Percentiles rank a stretch among this genome's conserved stretches.
phyloP scores from a whole-genome alignment of 2,329 filamentous ascomycete genomes.

The Didymella glomerata region DNA sequence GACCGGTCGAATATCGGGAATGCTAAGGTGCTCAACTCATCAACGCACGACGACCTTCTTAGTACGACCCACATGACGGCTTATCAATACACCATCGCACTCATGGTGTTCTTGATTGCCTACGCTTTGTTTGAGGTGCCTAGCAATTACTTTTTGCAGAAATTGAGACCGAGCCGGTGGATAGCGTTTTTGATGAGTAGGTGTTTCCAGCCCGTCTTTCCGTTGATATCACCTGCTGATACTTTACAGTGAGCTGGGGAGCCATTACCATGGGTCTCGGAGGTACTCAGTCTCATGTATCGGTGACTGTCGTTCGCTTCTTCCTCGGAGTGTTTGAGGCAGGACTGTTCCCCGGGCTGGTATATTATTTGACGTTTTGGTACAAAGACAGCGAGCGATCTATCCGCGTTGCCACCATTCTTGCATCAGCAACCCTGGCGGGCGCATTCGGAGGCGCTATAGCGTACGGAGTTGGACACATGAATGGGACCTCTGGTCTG shows the following conservation, averaged over 20 bases:
- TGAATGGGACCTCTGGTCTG: not conserved
- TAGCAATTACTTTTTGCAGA: not conserved
- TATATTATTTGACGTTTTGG: not conserved
- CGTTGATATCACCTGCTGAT: not conserved
- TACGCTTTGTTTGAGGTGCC: not conserved
- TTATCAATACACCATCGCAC: slow-evolving; percentile 1
- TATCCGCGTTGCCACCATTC: not conserved
- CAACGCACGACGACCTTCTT: not conserved
- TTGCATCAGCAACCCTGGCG: not conserved
- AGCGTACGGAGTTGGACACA: not conserved
- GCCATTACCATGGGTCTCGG: not conserved
- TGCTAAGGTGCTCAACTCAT: not conserved
- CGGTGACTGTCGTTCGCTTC: not conserved
- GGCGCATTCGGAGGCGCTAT: not conserved
- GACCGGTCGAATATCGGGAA: not conserved
- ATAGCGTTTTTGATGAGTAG: not conserved
- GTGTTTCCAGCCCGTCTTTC: not conserved
- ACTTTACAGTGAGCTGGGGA: not conserved
- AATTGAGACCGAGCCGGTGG: not conserved
- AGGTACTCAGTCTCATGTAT: not conserved
- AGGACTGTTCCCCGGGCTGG: not conserved
- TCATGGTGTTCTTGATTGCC: not conserved
- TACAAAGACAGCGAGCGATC: not conserved
- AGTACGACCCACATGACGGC: not conserved
- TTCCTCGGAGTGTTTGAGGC: not conserved